Evolutionary conservation across 345 rosid species (phyloP), one percentile per base, ranked within the genome.

Genomic region (Melaleuca alternifolia): DNA sequence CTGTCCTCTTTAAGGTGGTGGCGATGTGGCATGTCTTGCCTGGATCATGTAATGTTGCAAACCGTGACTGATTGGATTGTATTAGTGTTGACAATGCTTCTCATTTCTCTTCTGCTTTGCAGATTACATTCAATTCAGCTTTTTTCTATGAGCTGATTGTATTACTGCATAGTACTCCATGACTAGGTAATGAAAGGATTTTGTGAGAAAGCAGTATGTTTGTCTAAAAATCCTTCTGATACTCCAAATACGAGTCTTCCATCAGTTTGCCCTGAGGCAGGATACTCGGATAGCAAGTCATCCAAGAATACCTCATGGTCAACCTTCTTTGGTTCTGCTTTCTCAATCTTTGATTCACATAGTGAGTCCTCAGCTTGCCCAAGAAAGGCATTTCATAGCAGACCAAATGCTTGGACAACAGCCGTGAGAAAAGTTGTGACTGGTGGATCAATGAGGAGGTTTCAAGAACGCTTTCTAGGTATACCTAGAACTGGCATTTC

Each of bases 391-490:
- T 88, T 86, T 65, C 91, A 87, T 88, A 51, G 83, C 77, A 84
- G 89, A 81, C 81, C 41, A 50, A 90, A 93, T 95, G 96, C 92
- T 83, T 96, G 99, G 99, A 86, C 95, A 51, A 88, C 96, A 50
- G 85, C 94, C 76, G 90, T 96, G 88, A 97, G 92, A 92, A 95
- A 90, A 91, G 92, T 91, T 75, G 91, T 97, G 87, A 87, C 94
- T 11, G 91, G 91, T 89, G 95, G 97, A 81, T 91, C 99, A 85
- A 97, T 97, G 93, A 94, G 94, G 94, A 92, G 98, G 89, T 87
- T 96, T 87, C 99, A 96, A 8, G 99, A 97, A 53, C 93, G 95
- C 76, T 95, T 96, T 82, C 89, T 97, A 57, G 99, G 99, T 21
- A 92, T 94, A 0, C 88, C 90, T 86, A 94, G 92, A 87, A 93